Base-by-base conservation (phyloP, 129 eudicot species). In the Saussurea involucrata region DNA sequence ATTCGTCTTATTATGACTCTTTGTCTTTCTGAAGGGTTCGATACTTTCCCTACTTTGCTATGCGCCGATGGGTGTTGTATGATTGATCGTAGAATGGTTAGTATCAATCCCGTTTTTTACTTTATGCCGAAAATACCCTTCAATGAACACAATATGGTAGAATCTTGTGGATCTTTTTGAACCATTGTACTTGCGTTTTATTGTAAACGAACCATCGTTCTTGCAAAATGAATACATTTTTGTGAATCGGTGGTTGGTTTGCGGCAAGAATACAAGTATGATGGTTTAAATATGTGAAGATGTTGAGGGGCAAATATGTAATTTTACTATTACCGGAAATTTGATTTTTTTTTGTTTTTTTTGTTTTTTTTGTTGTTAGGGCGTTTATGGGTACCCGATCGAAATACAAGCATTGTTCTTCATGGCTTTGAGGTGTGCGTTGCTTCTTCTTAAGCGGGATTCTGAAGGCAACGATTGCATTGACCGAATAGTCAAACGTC, bases 1-100 rank as follows among this genome's bases (percentile, higher is more conserved):
- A 95, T 95, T 61, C 83, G 92, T 22, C 92, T 92, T 53, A 95
- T 95, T 44, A 40, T 95, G 85, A 84, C 87, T 29, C 68, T 95
- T 29, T 95, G 99, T 61, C 97, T 95, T 69, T 95, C 97, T 4
- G 96, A 92, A 78, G 99, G 99, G 32, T 95, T 88, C 80, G 99
- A 95, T 85, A 95, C 99, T 6, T 95, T 95, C 65, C 99, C 99
- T 10, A 95, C 99, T 22, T 89, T 95, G 68, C 87, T 95, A 2
- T 95, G 99, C 57, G 99, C 97, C 9, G 99, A 95, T 33, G 99
- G 97, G 11, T 95, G 97, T 68, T 87, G 86, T 69, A 95, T 95
- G 99, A 84, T 95, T 88, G 97, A 95, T 84, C 96, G 99, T 8
- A 80, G 97, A 83, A 95, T 95, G 99, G 99, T 95, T 55, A 78